A percentile compares a stretch with the other conserved stretches of the same genome.
Evolutionary conservation across 2,329 filamentous ascomycete genomes (phyloP).

Genomic region (Helicocarpus griseus): DNA sequence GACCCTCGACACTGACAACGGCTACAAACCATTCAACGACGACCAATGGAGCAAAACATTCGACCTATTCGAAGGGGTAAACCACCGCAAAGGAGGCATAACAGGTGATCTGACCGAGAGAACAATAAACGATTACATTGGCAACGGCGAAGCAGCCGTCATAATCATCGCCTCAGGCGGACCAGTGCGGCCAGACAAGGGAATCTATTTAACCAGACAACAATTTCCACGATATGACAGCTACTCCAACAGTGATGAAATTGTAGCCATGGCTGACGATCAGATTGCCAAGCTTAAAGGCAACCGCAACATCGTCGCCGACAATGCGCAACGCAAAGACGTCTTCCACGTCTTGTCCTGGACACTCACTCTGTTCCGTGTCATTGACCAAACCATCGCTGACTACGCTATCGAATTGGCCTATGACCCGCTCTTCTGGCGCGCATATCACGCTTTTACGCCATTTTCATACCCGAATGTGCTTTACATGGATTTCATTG

Average conservation of each 20-base stretch:
- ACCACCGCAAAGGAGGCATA: conserved; percentile 29
- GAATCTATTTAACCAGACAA: conserved; percentile 24
- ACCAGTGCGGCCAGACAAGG: conserved; percentile 21
- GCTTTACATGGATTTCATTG: conserved; percentile 12
- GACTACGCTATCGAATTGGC: conserved; percentile 6
- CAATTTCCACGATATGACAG: conserved; percentile 27
- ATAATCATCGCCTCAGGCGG: conserved; percentile 25
- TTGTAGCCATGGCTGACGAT: conserved; percentile 24
- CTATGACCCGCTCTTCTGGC: conserved; percentile 8
- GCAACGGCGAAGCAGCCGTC: conserved; percentile 24
- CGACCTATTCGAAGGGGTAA: conserved; percentile 31
- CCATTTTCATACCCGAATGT: conserved; percentile 10
- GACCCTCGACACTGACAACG: conserved; percentile 32
- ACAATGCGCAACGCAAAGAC: conserved; percentile 6
- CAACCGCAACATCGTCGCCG: conserved; percentile 6
- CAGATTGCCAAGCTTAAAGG: conserved; percentile 27
- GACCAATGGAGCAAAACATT: conserved; percentile 37
- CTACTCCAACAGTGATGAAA: conserved; percentile 24
- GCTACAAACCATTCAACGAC: conserved; percentile 29
- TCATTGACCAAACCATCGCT: conserved; percentile 5
- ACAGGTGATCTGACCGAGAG: conserved; percentile 23
- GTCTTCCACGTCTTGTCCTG: conserved; percentile 11
- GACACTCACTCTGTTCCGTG: conserved; percentile 9
- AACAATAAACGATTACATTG: conserved; percentile 29
- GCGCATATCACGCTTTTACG: conserved; percentile 6